Percentiles rank a stretch among this genome's conserved stretches.
Evolutionary conservation across 2,329 filamentous ascomycete species (phyloP).

Genomic region (Huntiella decipiens): DNA sequence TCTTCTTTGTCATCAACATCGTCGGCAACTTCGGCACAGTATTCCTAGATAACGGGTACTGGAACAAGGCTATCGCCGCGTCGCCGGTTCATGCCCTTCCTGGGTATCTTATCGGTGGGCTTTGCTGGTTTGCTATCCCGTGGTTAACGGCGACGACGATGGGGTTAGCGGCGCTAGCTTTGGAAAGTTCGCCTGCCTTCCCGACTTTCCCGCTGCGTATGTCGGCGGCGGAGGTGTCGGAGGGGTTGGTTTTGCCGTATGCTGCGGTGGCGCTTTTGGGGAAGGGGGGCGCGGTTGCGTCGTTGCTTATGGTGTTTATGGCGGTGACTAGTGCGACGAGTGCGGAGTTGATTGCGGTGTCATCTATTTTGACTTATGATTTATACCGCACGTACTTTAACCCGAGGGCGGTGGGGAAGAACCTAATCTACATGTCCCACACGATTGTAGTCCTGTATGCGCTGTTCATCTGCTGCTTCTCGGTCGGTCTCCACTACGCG

Average conservation of each 20-base stretch:
- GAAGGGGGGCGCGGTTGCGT: conserved; percentile 59
- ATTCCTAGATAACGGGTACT: conserved; percentile 76
- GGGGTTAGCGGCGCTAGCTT: conserved; percentile 61
- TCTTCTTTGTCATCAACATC: conserved; percentile 81
- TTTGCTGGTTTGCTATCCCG: conserved; percentile 84
- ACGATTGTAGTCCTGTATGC: conserved; percentile 52
- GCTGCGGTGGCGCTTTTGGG: conserved; percentile 71
- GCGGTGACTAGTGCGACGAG: conserved; percentile 73
- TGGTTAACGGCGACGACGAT: conserved; percentile 80
- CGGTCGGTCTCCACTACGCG: conserved; percentile 53
- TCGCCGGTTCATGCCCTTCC: conserved; percentile 70
- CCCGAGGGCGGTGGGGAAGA: conserved; percentile 52
- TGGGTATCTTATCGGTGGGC: conserved; percentile 70
- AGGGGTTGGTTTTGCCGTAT: conserved; percentile 69
- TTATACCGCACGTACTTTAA: conserved; percentile 78
- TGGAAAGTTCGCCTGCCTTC: conserved; percentile 55
- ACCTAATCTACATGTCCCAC: conserved; percentile 66
- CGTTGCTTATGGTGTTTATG: conserved; percentile 71
- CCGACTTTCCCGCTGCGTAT: conserved; percentile 58
- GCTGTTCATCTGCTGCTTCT: conserved; percentile 57
- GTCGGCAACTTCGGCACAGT: conserved; percentile 73
- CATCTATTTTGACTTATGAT: conserved; percentile 73
- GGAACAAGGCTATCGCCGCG: conserved; percentile 85
- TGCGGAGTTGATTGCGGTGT: conserved; percentile 71
- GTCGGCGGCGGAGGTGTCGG: conserved; percentile 53